Evolutionary conservation across 2,329 filamentous ascomycete genomes (phyloP).

Genomic region (Beauveria caledonica): DNA sequence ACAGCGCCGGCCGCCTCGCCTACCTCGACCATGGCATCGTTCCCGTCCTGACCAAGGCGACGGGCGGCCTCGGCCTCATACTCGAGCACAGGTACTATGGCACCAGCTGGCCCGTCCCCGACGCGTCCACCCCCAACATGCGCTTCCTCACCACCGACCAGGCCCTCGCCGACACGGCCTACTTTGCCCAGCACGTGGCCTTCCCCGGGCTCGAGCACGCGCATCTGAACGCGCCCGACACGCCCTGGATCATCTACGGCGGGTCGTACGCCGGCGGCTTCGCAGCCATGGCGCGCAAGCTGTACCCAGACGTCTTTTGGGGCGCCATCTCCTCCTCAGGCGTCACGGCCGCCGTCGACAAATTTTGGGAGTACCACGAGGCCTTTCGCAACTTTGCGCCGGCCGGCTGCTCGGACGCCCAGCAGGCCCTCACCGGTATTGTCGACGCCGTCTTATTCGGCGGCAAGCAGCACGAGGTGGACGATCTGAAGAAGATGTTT

Average conservation of each 20-base stretch:
- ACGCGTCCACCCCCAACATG: constrained; percentile 60
- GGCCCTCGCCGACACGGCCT: constrained; percentile 70
- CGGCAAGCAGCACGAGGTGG: constrained; percentile 21
- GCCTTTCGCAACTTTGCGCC: constrained; percentile 42
- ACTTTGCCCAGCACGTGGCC: constrained; percentile 65
- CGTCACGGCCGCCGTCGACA: constrained; percentile 67
- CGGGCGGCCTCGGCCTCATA: constrained; percentile 67
- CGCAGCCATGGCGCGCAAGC: constrained; percentile 64
- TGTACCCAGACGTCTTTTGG: constrained; percentile 73
- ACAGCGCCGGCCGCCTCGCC: constrained; percentile 52
- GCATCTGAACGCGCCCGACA: constrained; percentile 56
- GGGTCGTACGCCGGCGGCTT: constrained; percentile 79
- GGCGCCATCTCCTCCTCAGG: constrained; percentile 74
- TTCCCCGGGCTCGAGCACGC: constrained; percentile 62
- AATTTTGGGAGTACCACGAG: constrained; percentile 61
- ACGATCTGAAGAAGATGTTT: constrained; percentile 37
- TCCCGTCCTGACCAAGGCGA: constrained; percentile 60
- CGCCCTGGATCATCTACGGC: constrained; percentile 72
- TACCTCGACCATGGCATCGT: constrained; percentile 74
- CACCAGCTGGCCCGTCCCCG: constrained; percentile 57
- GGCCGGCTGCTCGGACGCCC: constrained; percentile 54
- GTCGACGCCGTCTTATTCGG: constrained; percentile 44
- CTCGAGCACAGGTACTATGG: constrained; percentile 88
- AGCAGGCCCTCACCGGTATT: constrained; percentile 47
- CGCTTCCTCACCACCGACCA: constrained; percentile 81